phyloP scores from a whole-genome alignment of 345 rosid species.

The Gossypium raimondii region DNA sequence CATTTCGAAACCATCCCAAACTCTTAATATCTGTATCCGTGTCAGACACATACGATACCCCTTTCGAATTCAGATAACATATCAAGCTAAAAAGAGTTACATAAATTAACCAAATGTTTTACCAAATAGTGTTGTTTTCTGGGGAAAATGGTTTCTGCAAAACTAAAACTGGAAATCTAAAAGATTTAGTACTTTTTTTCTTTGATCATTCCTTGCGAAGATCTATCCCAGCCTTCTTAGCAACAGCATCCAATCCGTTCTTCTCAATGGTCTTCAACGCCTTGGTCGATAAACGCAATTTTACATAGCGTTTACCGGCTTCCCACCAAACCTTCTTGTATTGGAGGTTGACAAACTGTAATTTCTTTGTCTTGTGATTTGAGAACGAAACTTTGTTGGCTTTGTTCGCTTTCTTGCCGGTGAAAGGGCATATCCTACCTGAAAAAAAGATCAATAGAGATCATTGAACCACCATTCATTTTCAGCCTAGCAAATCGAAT shows the following conservation, averaged over 20 bases:
- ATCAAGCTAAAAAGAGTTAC: not conserved
- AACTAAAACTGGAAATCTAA: not conserved
- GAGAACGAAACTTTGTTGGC: conserved; percentile 94
- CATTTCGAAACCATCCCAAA: too few relatives aligned
- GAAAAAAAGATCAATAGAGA: conserved; percentile 19
- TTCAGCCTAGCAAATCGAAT: not conserved
- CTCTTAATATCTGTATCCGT: too few relatives aligned
- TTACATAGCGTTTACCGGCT: conserved; percentile 82
- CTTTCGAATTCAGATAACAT: too few relatives aligned
- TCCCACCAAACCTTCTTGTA: conserved; percentile 98
- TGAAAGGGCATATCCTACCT: conserved; percentile 97
- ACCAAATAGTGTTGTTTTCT: not conserved
- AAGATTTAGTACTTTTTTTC: not conserved
- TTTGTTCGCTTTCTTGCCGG: conserved; percentile 90
- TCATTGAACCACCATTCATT: not conserved
- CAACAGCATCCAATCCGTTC: conserved; percentile 91
- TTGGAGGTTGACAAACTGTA: conserved; percentile 89
- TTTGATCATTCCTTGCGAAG: conserved; percentile 51
- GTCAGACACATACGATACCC: too few relatives aligned
- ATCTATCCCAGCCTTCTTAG: conserved; percentile 95
- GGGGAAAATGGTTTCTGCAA: not conserved
- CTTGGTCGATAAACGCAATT: conserved; percentile 66
- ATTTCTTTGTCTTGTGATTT: conserved; percentile 90
- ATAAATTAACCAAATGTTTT: too few relatives aligned
- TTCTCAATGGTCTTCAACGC: conserved; percentile 93